These are phyloP conservation scores for Boletellus sp. DNA, from an alignment of 1,284 basidiomycete species.

Conservation along the genomic window DNA sequence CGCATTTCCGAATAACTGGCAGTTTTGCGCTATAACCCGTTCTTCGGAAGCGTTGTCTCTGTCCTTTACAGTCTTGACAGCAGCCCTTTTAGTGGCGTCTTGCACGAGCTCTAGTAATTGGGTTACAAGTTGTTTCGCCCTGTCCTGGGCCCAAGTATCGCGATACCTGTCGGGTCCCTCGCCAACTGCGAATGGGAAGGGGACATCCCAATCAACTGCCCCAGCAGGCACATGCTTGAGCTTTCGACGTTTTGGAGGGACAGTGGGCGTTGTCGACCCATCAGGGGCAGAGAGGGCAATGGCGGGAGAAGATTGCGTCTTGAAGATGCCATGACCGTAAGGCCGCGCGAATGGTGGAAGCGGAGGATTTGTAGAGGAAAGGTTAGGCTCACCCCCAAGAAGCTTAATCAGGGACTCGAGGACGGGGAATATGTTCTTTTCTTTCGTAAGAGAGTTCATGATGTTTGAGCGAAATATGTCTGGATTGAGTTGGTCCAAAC, in stretches of 20 bases:
- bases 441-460: conserved; percentile 52
- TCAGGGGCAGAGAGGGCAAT: not conserved
- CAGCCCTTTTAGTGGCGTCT: conserved; percentile 51
- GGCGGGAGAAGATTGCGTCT: conserved; percentile 12
- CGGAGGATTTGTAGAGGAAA: not conserved
- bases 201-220: conserved; percentile 74
- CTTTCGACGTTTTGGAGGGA: conserved; percentile 53
- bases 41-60: not conserved
- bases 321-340: conserved; percentile 17
- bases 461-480: conserved; percentile 51
- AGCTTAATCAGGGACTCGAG: conserved; percentile 58
- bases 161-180: conserved; percentile 64
- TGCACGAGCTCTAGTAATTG: conserved; percentile 62
- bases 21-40: not conserved
- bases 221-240: conserved; percentile 68
- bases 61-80: conserved; percentile 38
- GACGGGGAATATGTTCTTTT: conserved; percentile 66
- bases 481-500: conserved; percentile 31
- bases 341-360: conserved; percentile 21
- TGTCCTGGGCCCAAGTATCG: conserved; percentile 57
- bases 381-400: conserved; percentile 30
- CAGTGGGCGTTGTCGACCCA: conserved; percentile 3
- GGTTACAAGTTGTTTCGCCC: conserved; percentile 55
- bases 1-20: conserved; percentile 11
- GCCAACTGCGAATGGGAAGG: conserved; percentile 67